Evolutionary conservation across 1,284 basidiomycete species (phyloP).

Genomic region (Trametes pubescens): DNA sequence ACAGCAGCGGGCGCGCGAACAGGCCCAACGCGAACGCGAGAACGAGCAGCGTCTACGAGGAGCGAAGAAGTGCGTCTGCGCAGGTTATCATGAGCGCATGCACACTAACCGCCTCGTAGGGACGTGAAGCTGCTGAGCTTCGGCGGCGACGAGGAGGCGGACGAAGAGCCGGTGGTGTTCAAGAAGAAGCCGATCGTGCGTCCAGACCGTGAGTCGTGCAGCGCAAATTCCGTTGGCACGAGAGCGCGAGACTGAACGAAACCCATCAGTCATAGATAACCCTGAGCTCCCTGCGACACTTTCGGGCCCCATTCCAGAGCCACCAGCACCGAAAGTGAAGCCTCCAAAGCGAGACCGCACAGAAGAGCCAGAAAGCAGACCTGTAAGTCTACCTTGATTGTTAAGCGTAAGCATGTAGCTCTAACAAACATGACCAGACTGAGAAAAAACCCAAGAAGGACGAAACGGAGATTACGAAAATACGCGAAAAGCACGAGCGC

Average conservation of each 20-base stretch:
- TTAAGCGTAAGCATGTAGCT: not conserved
- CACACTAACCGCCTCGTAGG: constrained; percentile 50
- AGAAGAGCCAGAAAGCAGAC: constrained; percentile 21
- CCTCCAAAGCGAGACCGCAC: constrained; percentile 32
- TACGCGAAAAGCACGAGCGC: constrained; percentile 76
- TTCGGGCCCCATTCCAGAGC: constrained; percentile 32
- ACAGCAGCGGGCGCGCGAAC: constrained; percentile 81
- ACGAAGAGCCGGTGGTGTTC: constrained; percentile 57
- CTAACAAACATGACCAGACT: constrained; percentile 28
- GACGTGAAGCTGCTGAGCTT: constrained; percentile 91
- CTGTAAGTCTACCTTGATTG: constrained; percentile 7
- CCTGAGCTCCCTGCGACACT: constrained; percentile 40
- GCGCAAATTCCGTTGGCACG: not conserved
- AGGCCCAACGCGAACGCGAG: constrained; percentile 80
- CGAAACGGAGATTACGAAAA: constrained; percentile 61
- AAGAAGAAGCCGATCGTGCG: constrained; percentile 85
- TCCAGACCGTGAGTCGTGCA: constrained; percentile 73
- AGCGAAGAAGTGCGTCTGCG: constrained; percentile 78
- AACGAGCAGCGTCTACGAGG: constrained; percentile 76
- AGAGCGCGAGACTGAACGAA: not conserved
- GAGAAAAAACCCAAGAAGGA: constrained; percentile 52
- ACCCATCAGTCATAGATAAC: constrained; percentile 60
- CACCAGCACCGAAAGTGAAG: constrained; percentile 30
- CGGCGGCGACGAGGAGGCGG: constrained; percentile 78
- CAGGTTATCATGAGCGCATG: no score